A percentile compares a stretch with the other conserved stretches of the same genome.
Evolutionary conservation across 2,329 filamentous ascomycete genomes (phyloP).

Genomic region (Sclerotinia trifoliorum): DNA sequence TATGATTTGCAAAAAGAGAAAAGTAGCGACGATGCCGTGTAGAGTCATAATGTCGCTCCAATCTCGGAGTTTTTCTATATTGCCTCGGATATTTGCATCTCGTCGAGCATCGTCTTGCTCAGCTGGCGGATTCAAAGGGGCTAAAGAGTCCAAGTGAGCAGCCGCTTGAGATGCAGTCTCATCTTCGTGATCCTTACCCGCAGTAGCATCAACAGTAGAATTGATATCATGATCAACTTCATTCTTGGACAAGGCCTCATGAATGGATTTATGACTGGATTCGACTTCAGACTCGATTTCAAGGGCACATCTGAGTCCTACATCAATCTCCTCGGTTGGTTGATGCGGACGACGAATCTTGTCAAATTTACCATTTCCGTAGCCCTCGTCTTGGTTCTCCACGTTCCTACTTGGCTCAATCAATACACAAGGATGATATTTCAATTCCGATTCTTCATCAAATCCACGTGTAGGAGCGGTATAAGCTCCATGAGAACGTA

Average conservation of each 20-base stretch:
- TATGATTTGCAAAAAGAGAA: background rate
- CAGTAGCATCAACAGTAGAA: rapidly evolving
- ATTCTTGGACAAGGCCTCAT: background rate
- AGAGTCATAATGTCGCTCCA: rapidly evolving
- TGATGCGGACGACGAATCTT: background rate
- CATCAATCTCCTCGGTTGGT: background rate
- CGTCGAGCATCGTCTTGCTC: background rate
- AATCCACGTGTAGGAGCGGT: background rate
- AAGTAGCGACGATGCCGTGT: background rate
- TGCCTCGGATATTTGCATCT: background rate
- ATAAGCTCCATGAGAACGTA: no score
- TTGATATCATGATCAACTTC: background rate
- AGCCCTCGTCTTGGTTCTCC: background rate
- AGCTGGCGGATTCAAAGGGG: background rate
- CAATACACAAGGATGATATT: background rate
- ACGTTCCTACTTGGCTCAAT: background rate
- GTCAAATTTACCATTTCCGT: background rate
- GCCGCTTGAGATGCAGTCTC: background rate
- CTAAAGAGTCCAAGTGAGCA: background rate
- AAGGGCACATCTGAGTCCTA: background rate
- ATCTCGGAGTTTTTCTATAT: background rate
- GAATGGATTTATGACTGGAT: background rate
- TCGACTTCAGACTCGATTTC: background rate
- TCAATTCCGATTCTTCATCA: background rate
- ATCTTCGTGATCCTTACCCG: background rate